Conservation (phyloP, 2,329 filamentous ascomycete genomes). For the Arthrocladium fulminans region DNA sequence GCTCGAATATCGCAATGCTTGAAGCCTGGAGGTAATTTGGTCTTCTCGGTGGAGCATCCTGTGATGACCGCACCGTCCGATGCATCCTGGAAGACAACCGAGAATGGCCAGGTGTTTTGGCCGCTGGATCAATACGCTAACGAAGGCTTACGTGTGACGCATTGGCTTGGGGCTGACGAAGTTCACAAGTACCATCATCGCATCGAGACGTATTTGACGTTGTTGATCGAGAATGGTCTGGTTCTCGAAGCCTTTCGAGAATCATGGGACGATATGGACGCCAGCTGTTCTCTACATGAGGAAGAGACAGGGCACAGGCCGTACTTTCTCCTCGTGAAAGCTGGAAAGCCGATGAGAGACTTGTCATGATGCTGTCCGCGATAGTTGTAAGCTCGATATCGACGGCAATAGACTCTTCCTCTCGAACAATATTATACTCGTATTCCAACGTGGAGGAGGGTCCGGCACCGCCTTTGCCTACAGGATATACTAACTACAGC, state of each 20-base stretch:
- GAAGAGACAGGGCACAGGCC: conserved; percentile 28
- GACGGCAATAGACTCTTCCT: too few species aligned
- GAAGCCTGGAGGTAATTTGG: conserved; percentile 29
- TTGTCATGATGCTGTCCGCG: too few species aligned
- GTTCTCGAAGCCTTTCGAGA: conserved; percentile 34
- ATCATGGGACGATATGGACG: conserved; percentile 27
- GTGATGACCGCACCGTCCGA: conserved; percentile 37
- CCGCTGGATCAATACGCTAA: conserved; percentile 35
- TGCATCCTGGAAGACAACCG: conserved; percentile 25
- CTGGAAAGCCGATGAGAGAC: conserved; percentile 7
- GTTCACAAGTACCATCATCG: conserved; percentile 43
- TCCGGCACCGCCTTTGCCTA: too few species aligned
- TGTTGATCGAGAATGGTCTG: conserved; percentile 32
- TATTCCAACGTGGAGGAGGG: too few species aligned
- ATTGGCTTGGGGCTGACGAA: conserved; percentile 35
- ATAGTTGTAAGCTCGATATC: too few species aligned
- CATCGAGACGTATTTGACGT: conserved; percentile 33
- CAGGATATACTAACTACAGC: too few species aligned
- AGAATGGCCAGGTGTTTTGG: conserved; percentile 33
- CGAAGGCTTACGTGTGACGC: conserved; percentile 35
- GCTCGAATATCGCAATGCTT: conserved; percentile 27
- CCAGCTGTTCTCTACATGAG: conserved; percentile 25
- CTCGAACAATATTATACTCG: too few species aligned
- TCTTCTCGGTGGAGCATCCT: conserved; percentile 43
- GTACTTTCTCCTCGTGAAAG: conserved; percentile 29